Percentiles rank a stretch among this genome's conserved stretches.
phyloP scores from a whole-genome alignment of 176 grass and related monocot species.

The Saccharum officinarum region DNA sequence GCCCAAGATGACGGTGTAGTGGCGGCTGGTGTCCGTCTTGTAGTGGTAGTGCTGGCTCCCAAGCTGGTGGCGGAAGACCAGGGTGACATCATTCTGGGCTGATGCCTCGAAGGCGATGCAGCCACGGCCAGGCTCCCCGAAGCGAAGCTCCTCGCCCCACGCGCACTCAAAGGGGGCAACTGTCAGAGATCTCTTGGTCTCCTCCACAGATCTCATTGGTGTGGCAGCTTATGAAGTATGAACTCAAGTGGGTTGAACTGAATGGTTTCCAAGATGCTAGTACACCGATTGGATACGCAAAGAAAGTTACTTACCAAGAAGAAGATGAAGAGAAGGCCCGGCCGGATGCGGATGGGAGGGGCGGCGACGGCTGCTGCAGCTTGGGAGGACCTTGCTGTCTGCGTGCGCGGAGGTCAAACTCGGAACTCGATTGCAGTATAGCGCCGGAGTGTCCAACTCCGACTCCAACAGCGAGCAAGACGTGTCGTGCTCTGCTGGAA shows the following conservation, averaged over 20 bases:
- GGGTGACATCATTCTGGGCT: constrained; percentile 90
- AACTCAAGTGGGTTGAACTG: not conserved
- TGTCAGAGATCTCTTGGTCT: constrained; percentile 74
- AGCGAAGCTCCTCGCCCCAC: constrained; percentile 79
- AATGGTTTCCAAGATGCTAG: not conserved
- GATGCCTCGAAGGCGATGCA: constrained; percentile 88
- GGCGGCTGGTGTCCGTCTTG: constrained; percentile 74
- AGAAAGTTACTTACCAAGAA: not conserved
- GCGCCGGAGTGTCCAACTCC: not conserved
- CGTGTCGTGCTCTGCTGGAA: not conserved
- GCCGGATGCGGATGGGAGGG: not conserved
- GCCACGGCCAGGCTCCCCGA: constrained; percentile 73
- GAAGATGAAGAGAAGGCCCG: not conserved
- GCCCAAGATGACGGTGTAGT: constrained; percentile 88
- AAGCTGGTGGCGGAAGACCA: constrained; percentile 77
- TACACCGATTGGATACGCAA: not conserved
- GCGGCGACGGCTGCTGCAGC: not conserved
- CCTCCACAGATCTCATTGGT: constrained; percentile 45
- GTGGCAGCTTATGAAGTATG: not conserved
- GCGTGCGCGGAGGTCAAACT: not conserved
- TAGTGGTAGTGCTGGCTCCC: constrained; percentile 92
- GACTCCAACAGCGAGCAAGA: not conserved
- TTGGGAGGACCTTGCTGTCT: not conserved
- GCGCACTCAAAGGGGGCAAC: constrained; percentile 85
- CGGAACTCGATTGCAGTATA: not conserved